A percentile compares a stretch with the other conserved stretches of the same genome.
Conservation (phyloP, 768 basidiomycete genomes). For the Boletus reticuloceps region DNA sequence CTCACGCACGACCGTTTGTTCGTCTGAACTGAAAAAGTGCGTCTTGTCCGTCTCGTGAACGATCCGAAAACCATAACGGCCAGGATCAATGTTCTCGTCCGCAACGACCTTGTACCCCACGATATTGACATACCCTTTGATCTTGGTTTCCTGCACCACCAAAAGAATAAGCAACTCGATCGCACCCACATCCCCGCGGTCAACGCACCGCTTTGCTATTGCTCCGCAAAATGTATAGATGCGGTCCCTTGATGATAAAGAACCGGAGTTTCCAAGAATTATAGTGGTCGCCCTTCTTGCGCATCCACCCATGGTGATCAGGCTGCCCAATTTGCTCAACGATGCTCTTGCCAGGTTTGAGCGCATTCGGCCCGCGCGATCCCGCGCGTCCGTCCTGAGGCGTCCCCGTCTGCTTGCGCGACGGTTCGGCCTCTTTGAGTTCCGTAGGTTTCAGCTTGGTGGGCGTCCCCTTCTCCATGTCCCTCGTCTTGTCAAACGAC, state of each 20-base stretch:
- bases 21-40: conserved; percentile 91
- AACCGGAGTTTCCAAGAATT: conserved; percentile 91
- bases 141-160: conserved; percentile 71
- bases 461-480: conserved; percentile 20
- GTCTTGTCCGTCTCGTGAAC: conserved; percentile 85
- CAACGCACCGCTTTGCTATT: conserved; percentile 50
- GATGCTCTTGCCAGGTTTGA: conserved; percentile 68
- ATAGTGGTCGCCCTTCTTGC: conserved; percentile 92
- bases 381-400: conserved; percentile 24
- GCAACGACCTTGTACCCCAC: conserved; percentile 89
- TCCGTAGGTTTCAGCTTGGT: conserved; percentile 18
- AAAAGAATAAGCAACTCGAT: background rate
- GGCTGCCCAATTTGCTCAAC: conserved; percentile 88
- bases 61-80: conserved; percentile 93
- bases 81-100: conserved; percentile 89
- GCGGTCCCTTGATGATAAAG: conserved; percentile 88
- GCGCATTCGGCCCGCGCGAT: conserved; percentile 31
- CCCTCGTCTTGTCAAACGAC: conserved; percentile 18
- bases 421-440: conserved; percentile 36
- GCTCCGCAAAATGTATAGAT: conserved; percentile 84
- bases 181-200: background rate
- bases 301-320: conserved; percentile 92
- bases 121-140: conserved; percentile 96
- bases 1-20: conserved; percentile 80
- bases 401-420: conserved; percentile 55